phyloP scores from a whole-genome alignment of 2,329 filamentous ascomycete genomes.

The Alternaria rosae region DNA sequence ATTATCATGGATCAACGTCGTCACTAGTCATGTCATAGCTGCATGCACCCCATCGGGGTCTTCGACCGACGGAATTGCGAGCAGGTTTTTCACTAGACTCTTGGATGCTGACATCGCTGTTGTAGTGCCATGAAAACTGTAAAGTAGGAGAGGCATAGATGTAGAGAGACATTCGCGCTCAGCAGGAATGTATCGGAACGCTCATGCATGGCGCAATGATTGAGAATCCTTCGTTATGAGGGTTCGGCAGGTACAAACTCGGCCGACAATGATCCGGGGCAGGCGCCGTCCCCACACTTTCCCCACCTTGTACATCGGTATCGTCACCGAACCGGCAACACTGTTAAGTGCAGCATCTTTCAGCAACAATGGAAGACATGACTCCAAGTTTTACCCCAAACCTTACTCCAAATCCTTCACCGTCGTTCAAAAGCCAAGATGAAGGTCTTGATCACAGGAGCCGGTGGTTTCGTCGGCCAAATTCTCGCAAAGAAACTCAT shows the following conservation, averaged over 20 bases:
- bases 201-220: neutral
- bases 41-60: neutral
- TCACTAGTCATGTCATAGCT: slow-evolving; percentile 2
- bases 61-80: neutral
- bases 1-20: neutral
- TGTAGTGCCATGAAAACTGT: neutral
- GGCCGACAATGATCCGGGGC: slow-evolving; percentile 14
- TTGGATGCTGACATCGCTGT: neutral
- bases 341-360: slow-evolving; percentile 1
- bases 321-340: slow-evolving; percentile 14
- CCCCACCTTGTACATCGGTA: slow-evolving; percentile 19
- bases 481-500: slow-evolving; percentile 65
- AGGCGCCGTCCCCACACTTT: slow-evolving; percentile 22
- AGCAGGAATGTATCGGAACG: neutral
- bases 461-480: slow-evolving; percentile 70
- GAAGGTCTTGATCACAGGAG: slow-evolving; percentile 68
- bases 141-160: neutral
- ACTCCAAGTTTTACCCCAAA: neutral
- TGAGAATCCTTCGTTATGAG: neutral
- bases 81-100: neutral
- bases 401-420: neutral
- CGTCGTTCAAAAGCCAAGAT: slow-evolving; percentile 11
- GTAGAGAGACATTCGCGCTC: neutral
- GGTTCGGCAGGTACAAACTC: neutral
- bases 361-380: neutral